These are phyloP conservation scores for Parietichytrium sp. DNA, from an alignment of 108 stramenopile genomes.

Conservation along the genomic window DNA sequence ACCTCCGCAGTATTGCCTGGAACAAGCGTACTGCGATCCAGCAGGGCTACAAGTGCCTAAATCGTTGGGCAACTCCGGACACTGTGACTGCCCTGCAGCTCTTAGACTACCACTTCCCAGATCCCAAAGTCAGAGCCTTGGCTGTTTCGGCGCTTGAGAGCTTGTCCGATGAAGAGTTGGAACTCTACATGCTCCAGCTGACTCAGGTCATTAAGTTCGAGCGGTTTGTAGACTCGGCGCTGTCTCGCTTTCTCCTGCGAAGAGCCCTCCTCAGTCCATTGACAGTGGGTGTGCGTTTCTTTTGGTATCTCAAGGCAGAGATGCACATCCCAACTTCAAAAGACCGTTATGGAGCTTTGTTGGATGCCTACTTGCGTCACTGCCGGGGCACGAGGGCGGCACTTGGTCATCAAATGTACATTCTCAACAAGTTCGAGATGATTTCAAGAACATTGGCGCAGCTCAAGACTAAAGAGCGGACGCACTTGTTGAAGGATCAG, in stretches of 20 bases:
- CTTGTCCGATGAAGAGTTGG: conserved; percentile 46
- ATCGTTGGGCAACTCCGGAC: conserved; percentile 46
- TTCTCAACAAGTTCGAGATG: conserved; percentile 47
- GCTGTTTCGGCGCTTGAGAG: conserved; percentile 50
- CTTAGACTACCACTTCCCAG: conserved; percentile 50
- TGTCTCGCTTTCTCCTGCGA: conserved; percentile 52
- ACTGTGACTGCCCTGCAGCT: conserved; percentile 56
- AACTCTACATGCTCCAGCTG: conserved; percentile 55
- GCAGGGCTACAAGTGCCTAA: conserved; percentile 43
- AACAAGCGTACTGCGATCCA: not conserved
- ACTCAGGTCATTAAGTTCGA: conserved; percentile 59
- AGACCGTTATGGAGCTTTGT: conserved; percentile 46
- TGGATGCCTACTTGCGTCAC: conserved; percentile 48
- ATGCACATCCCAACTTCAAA: conserved; percentile 42
- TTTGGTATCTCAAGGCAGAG: conserved; percentile 57
- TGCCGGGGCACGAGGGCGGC: conserved; percentile 45
- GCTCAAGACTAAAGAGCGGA: not conserved
- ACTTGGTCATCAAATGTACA: conserved; percentile 52
- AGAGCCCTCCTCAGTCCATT: conserved; percentile 44
- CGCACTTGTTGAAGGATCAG: not conserved
- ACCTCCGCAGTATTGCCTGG: conserved; percentile 50
- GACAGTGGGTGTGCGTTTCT: conserved; percentile 52
- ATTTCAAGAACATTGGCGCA: conserved; percentile 33
- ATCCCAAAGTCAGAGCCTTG: conserved; percentile 55
- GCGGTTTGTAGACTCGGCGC: conserved; percentile 53